A percentile compares a stretch with the other conserved stretches of the same genome.
These are phyloP conservation scores for Lepiota subincarnata DNA, from an alignment of 768 basidiomycete species.

Conservation along the genomic window DNA sequence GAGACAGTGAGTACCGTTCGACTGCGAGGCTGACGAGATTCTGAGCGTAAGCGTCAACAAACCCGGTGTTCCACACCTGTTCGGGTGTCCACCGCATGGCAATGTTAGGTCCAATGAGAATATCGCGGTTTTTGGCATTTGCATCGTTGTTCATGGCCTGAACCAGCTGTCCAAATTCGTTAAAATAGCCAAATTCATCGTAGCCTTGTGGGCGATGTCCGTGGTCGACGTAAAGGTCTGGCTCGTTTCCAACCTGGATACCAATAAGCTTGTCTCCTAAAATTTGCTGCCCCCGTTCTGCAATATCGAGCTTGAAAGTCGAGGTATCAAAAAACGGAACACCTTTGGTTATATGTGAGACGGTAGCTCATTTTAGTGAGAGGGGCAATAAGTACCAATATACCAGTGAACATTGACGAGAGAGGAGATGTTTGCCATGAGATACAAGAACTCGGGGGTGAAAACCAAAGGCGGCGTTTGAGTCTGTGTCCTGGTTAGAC, in stretches of 20 bases:
- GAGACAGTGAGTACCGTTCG: slow-evolving; percentile 42
- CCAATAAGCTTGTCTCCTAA: slow-evolving; percentile 66
- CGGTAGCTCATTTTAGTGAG: background rate
- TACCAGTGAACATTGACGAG: slow-evolving; percentile 64
- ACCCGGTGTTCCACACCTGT: slow-evolving; percentile 52
- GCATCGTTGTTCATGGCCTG: slow-evolving; percentile 38
- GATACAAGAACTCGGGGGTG: slow-evolving; percentile 61
- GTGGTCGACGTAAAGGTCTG: slow-evolving; percentile 44
- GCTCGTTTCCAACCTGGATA: slow-evolving; percentile 72
- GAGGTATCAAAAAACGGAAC: slow-evolving; percentile 67
- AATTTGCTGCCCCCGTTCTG: slow-evolving; percentile 57
- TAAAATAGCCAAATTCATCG: slow-evolving; percentile 40
- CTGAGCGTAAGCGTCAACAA: slow-evolving; percentile 35
- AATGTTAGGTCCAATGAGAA: slow-evolving; percentile 58
- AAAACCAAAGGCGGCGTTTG: slow-evolving; percentile 65
- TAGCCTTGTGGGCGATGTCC: slow-evolving; percentile 37
- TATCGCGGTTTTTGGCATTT: slow-evolving; percentile 29
- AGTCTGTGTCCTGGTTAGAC: slow-evolving; percentile 35
- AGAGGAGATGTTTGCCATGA: slow-evolving; percentile 58
- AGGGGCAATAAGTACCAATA: background rate
- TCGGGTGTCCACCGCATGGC: slow-evolving; percentile 53
- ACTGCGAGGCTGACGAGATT: slow-evolving; percentile 47
- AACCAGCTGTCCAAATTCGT: slow-evolving; percentile 50
- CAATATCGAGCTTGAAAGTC: slow-evolving; percentile 52
- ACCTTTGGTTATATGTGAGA: slow-evolving; percentile 31